Conservation (phyloP, 2,329 filamentous ascomycete genomes). For the Fusarium newnesense region DNA sequence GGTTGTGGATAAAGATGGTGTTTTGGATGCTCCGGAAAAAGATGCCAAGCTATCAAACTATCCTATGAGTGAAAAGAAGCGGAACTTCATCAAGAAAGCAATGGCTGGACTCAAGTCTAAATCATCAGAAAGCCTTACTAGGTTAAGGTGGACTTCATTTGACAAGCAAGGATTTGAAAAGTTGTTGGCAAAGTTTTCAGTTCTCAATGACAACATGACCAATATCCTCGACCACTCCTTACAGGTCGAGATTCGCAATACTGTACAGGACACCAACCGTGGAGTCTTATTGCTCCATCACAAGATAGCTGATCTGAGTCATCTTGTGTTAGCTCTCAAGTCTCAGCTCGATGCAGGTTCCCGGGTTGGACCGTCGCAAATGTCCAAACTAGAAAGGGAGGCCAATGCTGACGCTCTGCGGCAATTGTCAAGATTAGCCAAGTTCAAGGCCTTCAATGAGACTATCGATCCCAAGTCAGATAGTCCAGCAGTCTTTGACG, state of each 20-base stretch:
- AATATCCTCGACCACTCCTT: conserved; percentile 58
- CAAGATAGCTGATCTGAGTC: conserved; percentile 57
- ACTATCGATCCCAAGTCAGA: conserved; percentile 53
- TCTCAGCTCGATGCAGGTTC: conserved; percentile 52
- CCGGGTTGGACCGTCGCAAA: conserved; percentile 39
- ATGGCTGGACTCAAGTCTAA: conserved; percentile 53
- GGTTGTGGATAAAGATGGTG: conserved; percentile 48
- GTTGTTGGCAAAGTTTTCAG: conserved; percentile 55
- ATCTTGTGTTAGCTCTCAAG: conserved; percentile 58
- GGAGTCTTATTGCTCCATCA: conserved; percentile 59
- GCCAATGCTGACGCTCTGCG: conserved; percentile 54
- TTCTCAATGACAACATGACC: conserved; percentile 60
- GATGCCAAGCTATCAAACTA: conserved; percentile 58
- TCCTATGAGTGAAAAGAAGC: conserved; percentile 54
- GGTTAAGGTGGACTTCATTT: conserved; percentile 58
- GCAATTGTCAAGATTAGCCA: conserved; percentile 57
- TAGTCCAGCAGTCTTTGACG: conserved; percentile 46
- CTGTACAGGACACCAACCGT: conserved; percentile 60
- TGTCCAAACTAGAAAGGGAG: conserved; percentile 50
- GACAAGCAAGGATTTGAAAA: conserved; percentile 59
- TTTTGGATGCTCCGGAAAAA: conserved; percentile 53
- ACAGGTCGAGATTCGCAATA: conserved; percentile 59
- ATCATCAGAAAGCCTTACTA: conserved; percentile 48
- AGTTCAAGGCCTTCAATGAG: conserved; percentile 63
- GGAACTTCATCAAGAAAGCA: conserved; percentile 56